These are phyloP conservation scores for Cladobotryum mycophilum DNA, from an alignment of 2,329 filamentous ascomycete genomes.

Conservation along the genomic window DNA sequence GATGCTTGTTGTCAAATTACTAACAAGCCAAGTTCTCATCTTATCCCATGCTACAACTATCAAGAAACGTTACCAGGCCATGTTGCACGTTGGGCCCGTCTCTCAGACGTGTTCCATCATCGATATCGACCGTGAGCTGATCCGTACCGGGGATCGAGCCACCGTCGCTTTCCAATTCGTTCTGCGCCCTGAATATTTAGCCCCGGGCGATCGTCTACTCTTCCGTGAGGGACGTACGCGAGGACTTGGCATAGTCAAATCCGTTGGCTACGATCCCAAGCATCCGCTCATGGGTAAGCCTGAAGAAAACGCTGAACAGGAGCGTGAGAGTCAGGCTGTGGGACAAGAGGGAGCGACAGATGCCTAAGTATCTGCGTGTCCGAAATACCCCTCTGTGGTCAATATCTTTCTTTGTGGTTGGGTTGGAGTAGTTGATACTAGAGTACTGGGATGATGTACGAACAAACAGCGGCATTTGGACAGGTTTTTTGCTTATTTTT, in stretches of 20 bases:
- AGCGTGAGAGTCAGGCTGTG: no score
- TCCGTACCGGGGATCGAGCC: conserved; percentile 90
- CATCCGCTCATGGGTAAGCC: conserved; percentile 33
- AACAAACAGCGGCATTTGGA: conserved; percentile 1
- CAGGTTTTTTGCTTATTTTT: not conserved
- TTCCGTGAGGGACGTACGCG: conserved; percentile 95
- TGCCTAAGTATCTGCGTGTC: no score
- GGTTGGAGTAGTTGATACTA: not conserved
- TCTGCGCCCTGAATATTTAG: conserved; percentile 87
- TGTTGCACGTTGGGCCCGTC: conserved; percentile 93
- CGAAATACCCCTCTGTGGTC: no score
- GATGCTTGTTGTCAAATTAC: not conserved
- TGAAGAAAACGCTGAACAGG: not conserved
- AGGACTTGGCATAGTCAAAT: conserved; percentile 89
- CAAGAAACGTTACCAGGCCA: conserved; percentile 93
- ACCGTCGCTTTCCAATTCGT: conserved; percentile 92
- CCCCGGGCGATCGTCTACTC: conserved; percentile 78
- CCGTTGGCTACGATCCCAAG: conserved; percentile 73
- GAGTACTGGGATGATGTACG: conserved; percentile 4
- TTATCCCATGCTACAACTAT: conserved; percentile 95
- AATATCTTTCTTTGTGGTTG: not conserved
- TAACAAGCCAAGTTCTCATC: conserved; percentile 60
- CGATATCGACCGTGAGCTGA: conserved; percentile 92
- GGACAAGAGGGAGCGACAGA: no score
- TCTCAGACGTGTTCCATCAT: conserved; percentile 96